phyloP scores from a whole-genome alignment of 495 filamentous ascomycete genomes.

The Penicillium herquei region DNA sequence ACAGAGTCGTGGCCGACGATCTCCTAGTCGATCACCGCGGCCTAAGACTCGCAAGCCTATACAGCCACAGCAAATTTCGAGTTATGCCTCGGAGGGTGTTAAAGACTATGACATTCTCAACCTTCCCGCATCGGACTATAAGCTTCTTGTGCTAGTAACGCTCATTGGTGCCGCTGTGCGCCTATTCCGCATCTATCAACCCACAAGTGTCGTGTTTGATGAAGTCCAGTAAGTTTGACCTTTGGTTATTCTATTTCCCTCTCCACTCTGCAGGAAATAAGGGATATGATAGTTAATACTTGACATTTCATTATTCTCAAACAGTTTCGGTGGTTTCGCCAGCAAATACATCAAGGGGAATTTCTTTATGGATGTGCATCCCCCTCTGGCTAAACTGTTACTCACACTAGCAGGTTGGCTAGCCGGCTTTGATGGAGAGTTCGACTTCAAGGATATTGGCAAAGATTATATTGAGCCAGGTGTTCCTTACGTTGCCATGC shows the following conservation, averaged over 20 bases:
- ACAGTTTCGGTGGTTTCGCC: constrained; percentile 93
- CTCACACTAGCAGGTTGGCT: constrained; percentile 94
- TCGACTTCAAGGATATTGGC: constrained; percentile 99
- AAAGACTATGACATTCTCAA: constrained; percentile 52
- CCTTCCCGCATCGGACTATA: constrained; percentile 78
- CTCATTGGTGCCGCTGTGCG: constrained; percentile 75
- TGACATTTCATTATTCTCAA: too few relatives aligned
- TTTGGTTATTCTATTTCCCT: background rate
- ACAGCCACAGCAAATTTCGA: constrained; percentile 16
- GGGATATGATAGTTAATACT: too few relatives aligned
- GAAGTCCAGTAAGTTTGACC: constrained; percentile 83
- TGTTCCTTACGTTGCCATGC: constrained; percentile 97
- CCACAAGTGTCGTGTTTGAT: constrained; percentile 95
- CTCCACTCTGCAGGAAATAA: background rate
- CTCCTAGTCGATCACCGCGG: constrained; percentile 41
- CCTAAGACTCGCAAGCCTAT: constrained; percentile 41
- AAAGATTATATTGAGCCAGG: constrained; percentile 95
- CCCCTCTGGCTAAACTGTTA: constrained; percentile 93
- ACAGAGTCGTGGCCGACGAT: constrained; percentile 35
- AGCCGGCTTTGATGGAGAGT: constrained; percentile 90
- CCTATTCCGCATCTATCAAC: constrained; percentile 94
- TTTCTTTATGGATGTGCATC: constrained; percentile 99
- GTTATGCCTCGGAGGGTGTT: constrained; percentile 54
- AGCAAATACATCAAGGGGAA: constrained; percentile 97
- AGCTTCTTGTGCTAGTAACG: constrained; percentile 68